Evolutionary conservation across 2,329 filamentous ascomycete species (phyloP), one percentile per base, ranked within the genome.

Genomic region (Ophiostoma tasmaniense): DNA sequence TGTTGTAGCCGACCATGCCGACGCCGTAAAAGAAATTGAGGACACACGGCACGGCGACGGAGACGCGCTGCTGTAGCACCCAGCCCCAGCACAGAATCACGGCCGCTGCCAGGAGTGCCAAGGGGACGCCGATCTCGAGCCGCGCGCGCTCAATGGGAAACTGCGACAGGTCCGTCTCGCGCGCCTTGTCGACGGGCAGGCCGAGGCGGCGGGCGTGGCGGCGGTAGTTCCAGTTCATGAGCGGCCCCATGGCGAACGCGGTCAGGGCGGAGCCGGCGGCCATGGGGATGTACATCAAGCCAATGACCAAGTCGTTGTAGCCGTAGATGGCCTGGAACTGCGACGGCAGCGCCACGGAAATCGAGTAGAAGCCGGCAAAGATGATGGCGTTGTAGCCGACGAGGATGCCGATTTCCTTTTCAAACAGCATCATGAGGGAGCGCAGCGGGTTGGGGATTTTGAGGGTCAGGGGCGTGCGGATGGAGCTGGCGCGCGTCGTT

Each of bases 361-460:
- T 76, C 69, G 79, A 80, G 73, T 84, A 84, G 74, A 84, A 84
- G 5, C 81, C 82, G 0, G 82, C 79, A 70, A 84, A 84, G 3
- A 83, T 77, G 3, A 85, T 74, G 64, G 78, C 79, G 66, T 78
- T 79, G 64, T 79, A 80, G 25, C 78, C 74, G 10, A 85, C 78
- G 0, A 86, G 75, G 10, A 84, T 72, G 1, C 78, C 80, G 64
- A 98, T 85, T 78, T 97, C 91, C 75, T 93, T 91, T 81, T 95
- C 96, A 73, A 87, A 83, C 70, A 92, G 85, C 0, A 95, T 93
- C 0, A 89, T 86, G 17, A 96, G 90, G 0, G 92, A 94, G 74
- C 87, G 88, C 71, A 97, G 82, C 78, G 97, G 96, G 79, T 98
- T 93, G 71, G 74, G 71, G 1, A 73, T 50, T 66, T 72, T 42